phyloP scores from a whole-genome alignment of 2,329 filamentous ascomycete species.

The Phyllosticta citriasiana region DNA sequence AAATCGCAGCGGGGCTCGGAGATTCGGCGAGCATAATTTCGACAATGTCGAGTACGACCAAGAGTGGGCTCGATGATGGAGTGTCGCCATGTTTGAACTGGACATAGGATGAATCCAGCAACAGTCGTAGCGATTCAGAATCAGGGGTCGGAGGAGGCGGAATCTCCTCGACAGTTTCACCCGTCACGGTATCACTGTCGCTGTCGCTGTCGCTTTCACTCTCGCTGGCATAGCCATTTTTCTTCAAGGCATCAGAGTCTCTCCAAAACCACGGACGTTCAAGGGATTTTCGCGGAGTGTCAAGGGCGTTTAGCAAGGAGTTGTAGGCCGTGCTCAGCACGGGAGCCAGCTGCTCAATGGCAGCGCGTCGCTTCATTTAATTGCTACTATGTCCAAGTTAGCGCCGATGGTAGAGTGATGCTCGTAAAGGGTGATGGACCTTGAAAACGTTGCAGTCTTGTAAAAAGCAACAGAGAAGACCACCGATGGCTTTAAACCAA shows the following conservation, averaged over 20 bases:
- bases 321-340: slow-evolving; percentile 6
- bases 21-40: slow-evolving; percentile 7
- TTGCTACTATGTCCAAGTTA: neutral
- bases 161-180: neutral
- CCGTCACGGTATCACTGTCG: neutral
- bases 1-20: neutral
- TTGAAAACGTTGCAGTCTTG: neutral
- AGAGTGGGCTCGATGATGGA: slow-evolving; percentile 3
- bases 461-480: neutral
- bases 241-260: neutral
- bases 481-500: neutral
- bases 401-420: neutral
- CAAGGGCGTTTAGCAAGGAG: slow-evolving; percentile 5
- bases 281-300: neutral
- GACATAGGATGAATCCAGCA: neutral
- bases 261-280: neutral
- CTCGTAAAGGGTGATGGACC: neutral
- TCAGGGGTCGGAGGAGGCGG: slow-evolving; percentile 3
- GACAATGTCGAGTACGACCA: slow-evolving; percentile 4
- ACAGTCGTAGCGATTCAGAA: neutral
- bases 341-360: slow-evolving; percentile 7
- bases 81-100: slow-evolving; percentile 1
- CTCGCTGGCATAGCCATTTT: neutral
- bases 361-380: neutral
- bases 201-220: neutral